Conservation (phyloP, 2,329 filamentous ascomycete species). For the Keithomyces neogunnii region DNA sequence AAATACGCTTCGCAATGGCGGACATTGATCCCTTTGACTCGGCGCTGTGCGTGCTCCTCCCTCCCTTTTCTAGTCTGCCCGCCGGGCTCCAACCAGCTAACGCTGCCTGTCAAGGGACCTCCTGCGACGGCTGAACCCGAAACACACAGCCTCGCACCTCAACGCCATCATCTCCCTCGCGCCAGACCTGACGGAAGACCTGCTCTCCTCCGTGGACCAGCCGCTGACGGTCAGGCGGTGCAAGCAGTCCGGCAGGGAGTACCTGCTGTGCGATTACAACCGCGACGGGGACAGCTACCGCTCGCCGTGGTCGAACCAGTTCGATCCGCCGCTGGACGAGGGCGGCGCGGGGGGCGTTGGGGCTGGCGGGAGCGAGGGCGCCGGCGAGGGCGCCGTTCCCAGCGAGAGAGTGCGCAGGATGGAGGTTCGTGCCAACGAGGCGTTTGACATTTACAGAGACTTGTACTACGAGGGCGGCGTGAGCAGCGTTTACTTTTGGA, state of each 20-base stretch:
- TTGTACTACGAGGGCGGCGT: constrained; percentile 96
- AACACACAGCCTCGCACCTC: constrained; percentile 82
- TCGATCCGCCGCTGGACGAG: constrained; percentile 78
- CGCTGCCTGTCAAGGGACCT: constrained; percentile 55
- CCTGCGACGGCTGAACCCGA: constrained; percentile 93
- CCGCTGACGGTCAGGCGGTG: constrained; percentile 82
- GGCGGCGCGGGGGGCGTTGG: constrained; percentile 46
- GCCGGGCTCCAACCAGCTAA: not conserved
- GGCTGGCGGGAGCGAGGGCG: constrained; percentile 47
- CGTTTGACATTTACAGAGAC: constrained; percentile 93
- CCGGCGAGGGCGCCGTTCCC: constrained; percentile 74
- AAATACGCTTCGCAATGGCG: constrained; percentile 28
- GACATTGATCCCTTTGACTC: constrained; percentile 63
- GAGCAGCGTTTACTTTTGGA: constrained; percentile 96
- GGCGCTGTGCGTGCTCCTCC: constrained; percentile 51
- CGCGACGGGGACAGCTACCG: constrained; percentile 96
- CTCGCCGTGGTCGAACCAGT: constrained; percentile 98
- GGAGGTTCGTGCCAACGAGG: constrained; percentile 90
- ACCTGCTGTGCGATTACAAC: constrained; percentile 99
- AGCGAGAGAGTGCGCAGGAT: constrained; percentile 88
- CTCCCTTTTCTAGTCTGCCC: constrained; percentile 1
- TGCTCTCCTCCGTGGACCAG: constrained; percentile 95
- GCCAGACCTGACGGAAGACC: constrained; percentile 90
- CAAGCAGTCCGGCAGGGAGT: constrained; percentile 83
- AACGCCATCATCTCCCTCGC: constrained; percentile 80